Conservation (phyloP, 129 eudicot species). For the Sambucus nigra region DNA sequence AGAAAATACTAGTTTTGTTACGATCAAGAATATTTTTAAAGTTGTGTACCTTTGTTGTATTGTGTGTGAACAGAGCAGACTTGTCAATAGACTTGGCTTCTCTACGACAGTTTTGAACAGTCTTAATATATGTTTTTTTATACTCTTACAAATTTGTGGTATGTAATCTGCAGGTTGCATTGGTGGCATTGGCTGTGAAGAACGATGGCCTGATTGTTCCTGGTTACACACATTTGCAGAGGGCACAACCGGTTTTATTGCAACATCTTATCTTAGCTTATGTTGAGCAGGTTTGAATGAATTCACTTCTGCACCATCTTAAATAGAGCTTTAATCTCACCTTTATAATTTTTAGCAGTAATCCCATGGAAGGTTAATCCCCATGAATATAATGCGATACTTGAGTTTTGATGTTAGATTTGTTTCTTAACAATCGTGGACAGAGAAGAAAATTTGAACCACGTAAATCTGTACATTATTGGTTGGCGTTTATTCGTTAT, state of each 20-base stretch:
- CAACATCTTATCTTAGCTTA: constrained; percentile 90
- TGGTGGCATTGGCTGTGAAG: constrained; percentile 65
- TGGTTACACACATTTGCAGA: constrained; percentile 89
- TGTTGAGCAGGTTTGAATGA: constrained; percentile 73
- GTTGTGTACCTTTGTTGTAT: neutral
- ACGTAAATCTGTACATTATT: too few relatives aligned
- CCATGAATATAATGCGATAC: too few relatives aligned
- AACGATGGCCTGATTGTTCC: constrained; percentile 86
- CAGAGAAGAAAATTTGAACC: too few relatives aligned
- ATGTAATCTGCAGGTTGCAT: constrained; percentile 37
- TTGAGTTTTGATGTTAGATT: too few relatives aligned
- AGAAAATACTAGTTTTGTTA: neutral
- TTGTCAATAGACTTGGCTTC: neutral
- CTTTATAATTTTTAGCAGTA: too few relatives aligned
- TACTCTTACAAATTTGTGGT: neutral
- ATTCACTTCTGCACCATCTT: neutral
- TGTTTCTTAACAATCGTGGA: too few relatives aligned
- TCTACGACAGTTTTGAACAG: neutral
- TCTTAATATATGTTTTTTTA: neutral
- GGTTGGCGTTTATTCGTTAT: too few relatives aligned
- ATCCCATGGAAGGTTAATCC: too few relatives aligned
- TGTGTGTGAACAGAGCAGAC: neutral
- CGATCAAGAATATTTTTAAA: neutral
- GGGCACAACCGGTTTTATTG: constrained; percentile 91
- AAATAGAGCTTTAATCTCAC: too few relatives aligned